Evolutionary conservation across 192 early-diverging fungal genomes (phyloP).

Genomic region (Allomyces macrogynus): DNA sequence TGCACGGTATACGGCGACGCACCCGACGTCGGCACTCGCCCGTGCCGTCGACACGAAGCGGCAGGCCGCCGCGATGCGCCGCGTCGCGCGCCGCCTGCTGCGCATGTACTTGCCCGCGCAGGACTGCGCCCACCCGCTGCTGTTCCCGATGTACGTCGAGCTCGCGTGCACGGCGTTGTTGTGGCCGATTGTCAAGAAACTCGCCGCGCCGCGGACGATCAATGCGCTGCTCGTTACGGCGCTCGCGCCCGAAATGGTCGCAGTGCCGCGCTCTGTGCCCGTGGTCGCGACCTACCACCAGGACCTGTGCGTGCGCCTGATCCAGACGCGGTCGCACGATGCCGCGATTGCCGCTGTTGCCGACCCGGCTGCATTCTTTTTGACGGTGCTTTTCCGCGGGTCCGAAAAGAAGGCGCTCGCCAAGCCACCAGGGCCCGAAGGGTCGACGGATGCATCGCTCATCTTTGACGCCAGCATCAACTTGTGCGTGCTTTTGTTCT

Average conservation of each 20-base stretch:
- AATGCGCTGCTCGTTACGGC: background rate
- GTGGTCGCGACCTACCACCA: background rate
- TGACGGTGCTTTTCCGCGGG: background rate
- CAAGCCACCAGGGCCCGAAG: background rate
- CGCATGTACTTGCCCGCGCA: background rate
- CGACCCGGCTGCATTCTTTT: background rate
- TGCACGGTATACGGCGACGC: too few relatives aligned
- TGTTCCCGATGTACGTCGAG: background rate
- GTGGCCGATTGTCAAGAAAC: background rate
- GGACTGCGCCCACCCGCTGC: background rate
- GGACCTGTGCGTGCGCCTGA: background rate
- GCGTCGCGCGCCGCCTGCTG: background rate
- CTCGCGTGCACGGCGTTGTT: background rate
- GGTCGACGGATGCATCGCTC: background rate
- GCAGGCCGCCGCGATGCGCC: background rate
- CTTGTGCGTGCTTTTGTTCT: background rate
- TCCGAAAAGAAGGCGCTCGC: background rate
- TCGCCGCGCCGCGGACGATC: background rate
- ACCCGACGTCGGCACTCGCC: background rate
- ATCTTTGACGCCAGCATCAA: background rate
- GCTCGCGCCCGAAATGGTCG: background rate
- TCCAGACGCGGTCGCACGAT: background rate
- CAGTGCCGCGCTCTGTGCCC: background rate
- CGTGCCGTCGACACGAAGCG: background rate
- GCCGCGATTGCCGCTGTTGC: background rate